These are phyloP conservation scores for Crucihimalaya himalaica DNA, from an alignment of 345 rosid species.

Conservation along the genomic window DNA sequence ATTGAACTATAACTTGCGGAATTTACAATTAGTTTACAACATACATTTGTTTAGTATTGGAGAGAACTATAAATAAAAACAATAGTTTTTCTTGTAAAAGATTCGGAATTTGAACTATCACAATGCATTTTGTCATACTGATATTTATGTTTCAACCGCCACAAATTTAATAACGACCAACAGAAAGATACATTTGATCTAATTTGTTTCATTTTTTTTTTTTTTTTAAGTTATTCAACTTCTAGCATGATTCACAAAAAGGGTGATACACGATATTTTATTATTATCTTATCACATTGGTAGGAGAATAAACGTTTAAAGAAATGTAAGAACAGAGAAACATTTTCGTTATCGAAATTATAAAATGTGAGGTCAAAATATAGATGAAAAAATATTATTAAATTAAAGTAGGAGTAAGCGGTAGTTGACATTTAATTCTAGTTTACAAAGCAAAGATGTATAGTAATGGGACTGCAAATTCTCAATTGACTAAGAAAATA, in stretches of 20 bases:
- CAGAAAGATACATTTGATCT: slow-evolving; percentile 34
- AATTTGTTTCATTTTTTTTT: not conserved
- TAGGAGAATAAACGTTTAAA: slow-evolving; percentile 20
- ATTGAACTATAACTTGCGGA: not conserved
- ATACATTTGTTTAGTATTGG: not conserved
- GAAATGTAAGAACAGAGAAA: not conserved
- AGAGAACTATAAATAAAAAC: not conserved
- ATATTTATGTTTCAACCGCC: slow-evolving; percentile 25
- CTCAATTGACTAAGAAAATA: slow-evolving; percentile 1
- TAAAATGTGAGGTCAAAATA: slow-evolving; percentile 20
- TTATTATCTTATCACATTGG: slow-evolving; percentile 14
- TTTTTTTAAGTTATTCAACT: not conserved
- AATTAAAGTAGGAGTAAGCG: slow-evolving; percentile 12
- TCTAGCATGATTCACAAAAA: slow-evolving; percentile 21
- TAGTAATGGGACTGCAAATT: slow-evolving; percentile 9
- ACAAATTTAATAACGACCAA: slow-evolving; percentile 21
- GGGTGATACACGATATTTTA: not conserved
- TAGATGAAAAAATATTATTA: slow-evolving; percentile 3
- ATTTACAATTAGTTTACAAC: not conserved
- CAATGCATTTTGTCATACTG: slow-evolving; percentile 20
- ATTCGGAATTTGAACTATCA: not conserved
- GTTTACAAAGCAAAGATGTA: not conserved
- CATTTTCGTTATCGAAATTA: not conserved
- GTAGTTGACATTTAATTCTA: slow-evolving; percentile 37
- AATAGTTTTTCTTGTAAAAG: not conserved